A percentile compares a stretch with the other conserved stretches of the same genome.
These are phyloP conservation scores for Boletales sp. DNA, from an alignment of 768 basidiomycete species.

Conservation along the genomic window DNA sequence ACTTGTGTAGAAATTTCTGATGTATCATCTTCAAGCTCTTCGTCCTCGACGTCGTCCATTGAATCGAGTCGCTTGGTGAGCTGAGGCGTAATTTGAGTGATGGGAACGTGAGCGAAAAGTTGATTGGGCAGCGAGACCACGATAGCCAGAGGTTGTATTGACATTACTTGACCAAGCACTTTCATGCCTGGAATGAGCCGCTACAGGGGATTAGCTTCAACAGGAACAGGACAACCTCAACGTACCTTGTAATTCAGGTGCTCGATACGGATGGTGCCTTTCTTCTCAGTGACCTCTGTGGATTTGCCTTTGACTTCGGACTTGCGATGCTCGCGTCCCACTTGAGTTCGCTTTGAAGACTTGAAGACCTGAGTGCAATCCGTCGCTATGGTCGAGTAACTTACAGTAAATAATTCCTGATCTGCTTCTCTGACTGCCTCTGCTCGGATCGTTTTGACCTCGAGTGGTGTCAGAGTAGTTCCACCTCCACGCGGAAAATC, in stretches of 20 bases:
- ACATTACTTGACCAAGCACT: conserved; percentile 81
- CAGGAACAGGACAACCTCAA: neutral
- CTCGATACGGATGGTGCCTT: conserved; percentile 70
- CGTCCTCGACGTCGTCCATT: conserved; percentile 47
- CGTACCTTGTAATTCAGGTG: conserved; percentile 90
- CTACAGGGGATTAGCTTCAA: conserved; percentile 36
- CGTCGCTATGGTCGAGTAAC: conserved; percentile 13
- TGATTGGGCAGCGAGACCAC: conserved; percentile 95
- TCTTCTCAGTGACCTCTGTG: conserved; percentile 28
- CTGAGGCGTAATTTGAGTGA: conserved; percentile 84
- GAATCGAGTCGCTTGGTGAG: conserved; percentile 70
- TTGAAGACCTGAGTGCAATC: conserved; percentile 31
- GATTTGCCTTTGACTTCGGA: conserved; percentile 36
- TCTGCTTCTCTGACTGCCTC: conserved; percentile 86
- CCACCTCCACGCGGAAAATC: conserved; percentile 98
- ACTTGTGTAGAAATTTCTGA: conserved; percentile 31
- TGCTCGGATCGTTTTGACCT: conserved; percentile 80
- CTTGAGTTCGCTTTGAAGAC: conserved; percentile 36
- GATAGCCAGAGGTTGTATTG: conserved; percentile 84
- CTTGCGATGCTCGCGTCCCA: conserved; percentile 46
- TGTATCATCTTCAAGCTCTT: conserved; percentile 45
- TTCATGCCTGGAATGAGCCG: conserved; percentile 81
- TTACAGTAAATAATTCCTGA: conserved; percentile 69
- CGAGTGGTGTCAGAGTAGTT: conserved; percentile 79
- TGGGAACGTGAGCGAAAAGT: conserved; percentile 88